These are phyloP conservation scores for Ceratocystiopsis minuta DNA, from an alignment of 2,329 filamentous ascomycete species.

Conservation along the genomic window DNA sequence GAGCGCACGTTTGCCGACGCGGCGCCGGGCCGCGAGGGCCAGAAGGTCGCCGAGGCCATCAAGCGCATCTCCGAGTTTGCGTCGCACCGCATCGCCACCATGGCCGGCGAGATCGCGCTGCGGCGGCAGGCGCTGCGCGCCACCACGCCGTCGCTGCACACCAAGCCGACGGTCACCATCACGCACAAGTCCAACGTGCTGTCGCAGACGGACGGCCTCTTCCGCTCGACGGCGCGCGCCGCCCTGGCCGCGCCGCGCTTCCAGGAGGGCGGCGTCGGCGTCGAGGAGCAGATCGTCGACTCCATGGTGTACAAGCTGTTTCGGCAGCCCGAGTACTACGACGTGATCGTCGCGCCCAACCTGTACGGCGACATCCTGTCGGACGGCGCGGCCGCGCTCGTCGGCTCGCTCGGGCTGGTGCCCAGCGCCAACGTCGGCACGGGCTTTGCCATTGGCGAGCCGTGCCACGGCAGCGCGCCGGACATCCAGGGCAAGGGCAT, in stretches of 20 bases:
- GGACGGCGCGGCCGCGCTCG: slow-evolving; percentile 84
- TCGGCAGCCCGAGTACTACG: slow-evolving; percentile 85
- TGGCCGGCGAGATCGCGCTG: slow-evolving; percentile 87
- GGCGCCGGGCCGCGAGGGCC: slow-evolving; percentile 40
- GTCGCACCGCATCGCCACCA: slow-evolving; percentile 68
- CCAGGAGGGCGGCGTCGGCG: slow-evolving; percentile 29
- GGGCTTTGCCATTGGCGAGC: slow-evolving; percentile 89
- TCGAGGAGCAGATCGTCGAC: slow-evolving; percentile 98
- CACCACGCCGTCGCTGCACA: slow-evolving; percentile 34
- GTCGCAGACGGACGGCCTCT: slow-evolving; percentile 88
- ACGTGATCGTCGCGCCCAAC: slow-evolving; percentile 95
- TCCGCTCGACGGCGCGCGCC: slow-evolving; percentile 60
- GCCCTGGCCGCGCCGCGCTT: slow-evolving; percentile 53
- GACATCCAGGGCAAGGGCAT: slow-evolving; percentile 89
- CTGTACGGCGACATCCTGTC: slow-evolving; percentile 95
- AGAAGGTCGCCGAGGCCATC: slow-evolving; percentile 83
- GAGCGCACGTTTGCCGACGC: slow-evolving; percentile 58
- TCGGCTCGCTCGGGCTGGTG: slow-evolving; percentile 80
- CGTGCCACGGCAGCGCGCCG: slow-evolving; percentile 88
- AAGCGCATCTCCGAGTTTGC: slow-evolving; percentile 89
- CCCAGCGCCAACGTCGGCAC: slow-evolving; percentile 92
- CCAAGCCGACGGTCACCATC: slow-evolving; percentile 66
- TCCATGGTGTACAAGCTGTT: slow-evolving; percentile 99
- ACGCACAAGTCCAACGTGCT: slow-evolving; percentile 98
- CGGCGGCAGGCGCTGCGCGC: slow-evolving; percentile 67